Conservation (phyloP, 2,329 filamentous ascomycete genomes). For the Xylaria sp. region DNA sequence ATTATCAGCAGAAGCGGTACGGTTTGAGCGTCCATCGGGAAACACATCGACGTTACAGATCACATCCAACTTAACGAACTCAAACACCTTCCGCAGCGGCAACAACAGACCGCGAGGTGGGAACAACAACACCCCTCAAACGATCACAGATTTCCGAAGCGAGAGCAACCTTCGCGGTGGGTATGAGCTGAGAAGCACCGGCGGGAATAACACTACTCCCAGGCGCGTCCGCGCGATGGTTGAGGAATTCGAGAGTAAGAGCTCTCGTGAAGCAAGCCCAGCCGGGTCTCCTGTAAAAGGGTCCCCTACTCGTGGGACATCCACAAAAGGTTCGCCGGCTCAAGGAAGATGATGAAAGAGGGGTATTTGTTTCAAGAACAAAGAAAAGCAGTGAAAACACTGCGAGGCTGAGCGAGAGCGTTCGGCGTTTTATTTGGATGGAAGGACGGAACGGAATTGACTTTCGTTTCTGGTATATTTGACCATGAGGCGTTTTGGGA, state of each 20-base stretch:
- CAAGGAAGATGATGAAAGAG: neutral
- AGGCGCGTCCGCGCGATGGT: constrained; percentile 66
- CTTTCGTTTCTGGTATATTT: neutral
- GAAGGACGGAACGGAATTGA: neutral
- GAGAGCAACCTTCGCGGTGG: constrained; percentile 33
- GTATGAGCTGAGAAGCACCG: constrained; percentile 7
- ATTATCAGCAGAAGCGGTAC: constrained; percentile 58
- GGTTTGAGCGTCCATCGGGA: constrained; percentile 42
- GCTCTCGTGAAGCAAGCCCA: constrained; percentile 56
- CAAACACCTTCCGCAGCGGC: constrained; percentile 32
- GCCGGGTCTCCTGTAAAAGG: constrained; percentile 34
- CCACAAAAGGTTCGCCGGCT: constrained; percentile 17
- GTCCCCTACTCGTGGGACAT: neutral
- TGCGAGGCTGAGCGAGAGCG: constrained; percentile 19
- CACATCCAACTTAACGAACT: constrained; percentile 43
- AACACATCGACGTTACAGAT: constrained; percentile 33
- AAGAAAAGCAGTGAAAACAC: neutral
- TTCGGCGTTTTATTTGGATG: constrained; percentile 24
- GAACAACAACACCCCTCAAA: neutral
- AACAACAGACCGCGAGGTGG: neutral
- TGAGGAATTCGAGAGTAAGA: constrained; percentile 62
- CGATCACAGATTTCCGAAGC: constrained; percentile 28
- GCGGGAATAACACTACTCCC: constrained; percentile 48
- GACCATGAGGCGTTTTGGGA: constrained; percentile 21
- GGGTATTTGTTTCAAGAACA: neutral